phyloP scores from a whole-genome alignment of 1,139 yeast species.

The Saccharomyces hybrid region DNA sequence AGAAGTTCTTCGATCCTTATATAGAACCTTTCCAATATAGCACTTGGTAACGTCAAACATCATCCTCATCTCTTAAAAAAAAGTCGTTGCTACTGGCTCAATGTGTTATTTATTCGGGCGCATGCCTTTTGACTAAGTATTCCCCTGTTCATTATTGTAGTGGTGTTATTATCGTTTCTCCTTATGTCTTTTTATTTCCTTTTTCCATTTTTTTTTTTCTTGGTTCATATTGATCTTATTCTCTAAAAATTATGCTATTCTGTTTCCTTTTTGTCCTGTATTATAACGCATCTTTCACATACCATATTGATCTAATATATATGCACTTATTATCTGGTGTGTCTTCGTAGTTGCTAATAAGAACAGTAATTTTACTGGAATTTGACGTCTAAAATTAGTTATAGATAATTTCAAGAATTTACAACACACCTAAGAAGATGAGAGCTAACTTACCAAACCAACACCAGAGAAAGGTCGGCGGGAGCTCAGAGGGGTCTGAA shows the following conservation, averaged over 20 bases:
- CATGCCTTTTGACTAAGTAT: not conserved
- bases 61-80: too few relatives aligned
- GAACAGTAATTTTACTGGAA: not conserved
- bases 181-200: not conserved
- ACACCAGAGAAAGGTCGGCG: not conserved
- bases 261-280: not conserved
- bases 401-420: not conserved
- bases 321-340: slow-evolving; percentile 1
- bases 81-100: too few relatives aligned
- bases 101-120: too few relatives aligned
- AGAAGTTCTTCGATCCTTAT: too few relatives aligned
- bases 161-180: not conserved
- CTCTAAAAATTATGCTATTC: not conserved
- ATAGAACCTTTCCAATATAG: too few relatives aligned
- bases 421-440: not conserved
- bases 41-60: too few relatives aligned
- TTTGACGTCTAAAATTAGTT: not conserved
- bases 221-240: not conserved
- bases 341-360: not conserved
- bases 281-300: not conserved
- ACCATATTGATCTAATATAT: slow-evolving; percentile 1
- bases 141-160: not conserved
- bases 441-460: not conserved
- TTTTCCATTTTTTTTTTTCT: not conserved
- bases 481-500: not conserved